phyloP scores from a whole-genome alignment of 2,329 filamentous ascomycete species.

The Aspergillus arachidicola region DNA sequence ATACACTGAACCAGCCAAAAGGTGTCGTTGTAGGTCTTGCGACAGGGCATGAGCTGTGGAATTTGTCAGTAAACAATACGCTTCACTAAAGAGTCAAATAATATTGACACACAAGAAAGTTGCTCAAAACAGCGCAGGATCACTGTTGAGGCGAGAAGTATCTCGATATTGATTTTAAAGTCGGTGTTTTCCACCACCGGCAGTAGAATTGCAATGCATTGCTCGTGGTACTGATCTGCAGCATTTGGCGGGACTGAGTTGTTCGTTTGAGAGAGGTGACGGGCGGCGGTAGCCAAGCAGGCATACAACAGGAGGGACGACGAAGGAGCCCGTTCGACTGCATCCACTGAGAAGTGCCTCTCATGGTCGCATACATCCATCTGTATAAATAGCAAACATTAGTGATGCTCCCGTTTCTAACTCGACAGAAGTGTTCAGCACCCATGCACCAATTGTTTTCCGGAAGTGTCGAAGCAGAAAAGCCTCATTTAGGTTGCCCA shows the following conservation, averaged over 20 bases:
- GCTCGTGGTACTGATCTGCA: constrained; percentile 38
- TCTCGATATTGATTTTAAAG: constrained; percentile 34
- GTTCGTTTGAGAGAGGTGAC: constrained; percentile 36
- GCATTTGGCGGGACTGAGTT: constrained; percentile 30
- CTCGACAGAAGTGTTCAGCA: constrained; percentile 11
- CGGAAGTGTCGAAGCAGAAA: constrained; percentile 39
- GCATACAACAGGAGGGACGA: constrained; percentile 36
- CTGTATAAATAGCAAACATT: constrained; percentile 20
- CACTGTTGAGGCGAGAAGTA: constrained; percentile 37
- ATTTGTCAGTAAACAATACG: constrained; percentile 12
- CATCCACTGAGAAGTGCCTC: constrained; percentile 34
- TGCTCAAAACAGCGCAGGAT: constrained; percentile 41
- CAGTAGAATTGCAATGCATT: constrained; percentile 38
- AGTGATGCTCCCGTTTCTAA: constrained; percentile 7
- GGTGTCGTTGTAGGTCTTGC: constrained; percentile 37
- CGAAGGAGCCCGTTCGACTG: constrained; percentile 33
- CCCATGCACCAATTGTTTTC: constrained; percentile 35
- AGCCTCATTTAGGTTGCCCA: constrained; percentile 34
- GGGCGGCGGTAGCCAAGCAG: constrained; percentile 37
- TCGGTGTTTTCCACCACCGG: constrained; percentile 35
- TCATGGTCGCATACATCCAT: constrained; percentile 37
- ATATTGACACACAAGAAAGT: constrained; percentile 32
- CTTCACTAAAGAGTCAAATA: background rate
- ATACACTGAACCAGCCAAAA: constrained; percentile 39
- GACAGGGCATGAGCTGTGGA: constrained; percentile 33